These are phyloP conservation scores for Dactylellina sp. DNA, from an alignment of 2,329 filamentous ascomycete genomes.

Conservation along the genomic window DNA sequence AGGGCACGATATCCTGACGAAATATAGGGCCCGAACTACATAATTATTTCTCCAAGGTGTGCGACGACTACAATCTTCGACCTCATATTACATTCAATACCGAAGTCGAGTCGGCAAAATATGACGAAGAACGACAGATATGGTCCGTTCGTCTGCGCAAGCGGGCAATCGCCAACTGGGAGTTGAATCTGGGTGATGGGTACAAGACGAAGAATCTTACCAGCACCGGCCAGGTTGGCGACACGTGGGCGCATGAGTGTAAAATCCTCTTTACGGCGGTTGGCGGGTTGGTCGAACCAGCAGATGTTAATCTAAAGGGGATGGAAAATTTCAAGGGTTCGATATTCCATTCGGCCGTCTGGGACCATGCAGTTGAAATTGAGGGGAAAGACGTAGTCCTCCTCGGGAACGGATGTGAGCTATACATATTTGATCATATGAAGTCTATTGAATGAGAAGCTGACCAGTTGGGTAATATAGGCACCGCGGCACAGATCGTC, in stretches of 20 bases:
- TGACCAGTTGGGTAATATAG: conserved; percentile 21
- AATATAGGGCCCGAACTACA: conserved; percentile 67
- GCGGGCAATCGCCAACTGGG: conserved; percentile 69
- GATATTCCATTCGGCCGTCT: conserved; percentile 71
- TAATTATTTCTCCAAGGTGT: conserved; percentile 69
- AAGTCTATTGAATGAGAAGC: too few species aligned
- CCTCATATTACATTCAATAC: conserved; percentile 72
- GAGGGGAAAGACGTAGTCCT: conserved; percentile 70
- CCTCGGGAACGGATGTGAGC: conserved; percentile 70
- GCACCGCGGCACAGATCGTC: conserved; percentile 69
- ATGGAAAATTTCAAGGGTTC: conserved; percentile 69
- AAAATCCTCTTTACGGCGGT: conserved; percentile 69
- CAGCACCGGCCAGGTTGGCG: conserved; percentile 57
- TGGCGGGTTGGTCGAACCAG: conserved; percentile 70
- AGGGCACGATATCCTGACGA: neutral
- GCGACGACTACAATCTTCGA: conserved; percentile 67
- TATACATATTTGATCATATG: neutral
- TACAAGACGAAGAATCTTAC: conserved; percentile 61
- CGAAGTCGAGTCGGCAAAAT: conserved; percentile 68
- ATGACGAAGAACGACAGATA: conserved; percentile 68
- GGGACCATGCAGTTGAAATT: conserved; percentile 69
- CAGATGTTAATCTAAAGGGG: conserved; percentile 67
- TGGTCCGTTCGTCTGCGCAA: conserved; percentile 70
- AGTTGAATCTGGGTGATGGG: conserved; percentile 65
- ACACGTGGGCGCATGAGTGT: conserved; percentile 69